These are phyloP conservation scores for Psilocybe cubensis DNA, from an alignment of 768 basidiomycete genomes.

Conservation along the genomic window DNA sequence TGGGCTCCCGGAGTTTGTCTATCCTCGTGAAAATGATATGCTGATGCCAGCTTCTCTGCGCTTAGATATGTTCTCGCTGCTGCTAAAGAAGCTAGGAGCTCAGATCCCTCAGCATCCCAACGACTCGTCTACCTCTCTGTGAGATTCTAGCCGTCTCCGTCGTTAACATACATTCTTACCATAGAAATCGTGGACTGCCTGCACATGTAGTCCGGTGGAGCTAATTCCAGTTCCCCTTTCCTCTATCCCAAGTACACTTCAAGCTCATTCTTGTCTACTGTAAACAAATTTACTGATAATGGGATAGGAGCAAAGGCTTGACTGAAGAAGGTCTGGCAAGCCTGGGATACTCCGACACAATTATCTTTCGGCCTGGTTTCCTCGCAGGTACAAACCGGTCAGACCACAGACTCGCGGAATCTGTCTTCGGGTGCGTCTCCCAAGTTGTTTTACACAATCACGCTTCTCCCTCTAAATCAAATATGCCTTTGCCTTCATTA, in stretches of 20 bases:
- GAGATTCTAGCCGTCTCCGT: too few species aligned
- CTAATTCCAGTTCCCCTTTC: conserved; percentile 51
- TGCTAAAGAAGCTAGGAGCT: conserved; percentile 62
- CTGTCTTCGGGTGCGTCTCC: conserved; percentile 43
- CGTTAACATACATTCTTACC: too few species aligned
- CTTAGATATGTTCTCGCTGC: conserved; percentile 75
- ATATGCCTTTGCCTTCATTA: background rate
- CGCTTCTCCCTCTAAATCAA: background rate
- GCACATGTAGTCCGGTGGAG: conserved; percentile 29
- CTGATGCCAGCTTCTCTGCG: background rate
- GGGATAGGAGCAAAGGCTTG: conserved; percentile 67
- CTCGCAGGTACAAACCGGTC: conserved; percentile 51
- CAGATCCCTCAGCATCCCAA: conserved; percentile 50
- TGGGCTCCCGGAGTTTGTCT: background rate
- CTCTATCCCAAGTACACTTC: conserved; percentile 51
- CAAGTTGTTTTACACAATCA: background rate
- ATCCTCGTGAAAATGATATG: background rate
- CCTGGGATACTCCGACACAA: conserved; percentile 71
- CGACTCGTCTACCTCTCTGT: conserved; percentile 76
- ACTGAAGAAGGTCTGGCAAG: conserved; percentile 71
- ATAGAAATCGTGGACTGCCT: too few species aligned
- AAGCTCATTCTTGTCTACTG: background rate
- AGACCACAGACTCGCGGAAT: conserved; percentile 44
- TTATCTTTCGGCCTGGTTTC: conserved; percentile 69
- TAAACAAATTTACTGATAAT: background rate